Base-by-base conservation (phyloP, 2,329 filamentous ascomycete genomes). In the Aspergillus vadensis region DNA sequence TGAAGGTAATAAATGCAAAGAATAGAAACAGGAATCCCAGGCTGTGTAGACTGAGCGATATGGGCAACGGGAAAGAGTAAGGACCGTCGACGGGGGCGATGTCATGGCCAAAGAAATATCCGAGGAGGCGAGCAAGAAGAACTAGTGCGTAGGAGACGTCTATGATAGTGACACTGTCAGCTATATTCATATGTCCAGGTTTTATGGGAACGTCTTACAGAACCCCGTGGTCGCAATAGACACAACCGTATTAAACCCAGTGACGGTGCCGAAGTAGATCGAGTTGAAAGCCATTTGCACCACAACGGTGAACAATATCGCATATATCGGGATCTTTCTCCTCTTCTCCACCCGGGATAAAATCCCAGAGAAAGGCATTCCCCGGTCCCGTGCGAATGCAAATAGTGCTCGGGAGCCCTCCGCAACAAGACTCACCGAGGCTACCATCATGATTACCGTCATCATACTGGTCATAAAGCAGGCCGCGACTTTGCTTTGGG, bases 111-210 rank as follows among this genome's bases (percentile, higher is more conserved):
- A 72, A 74, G 58, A 81, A 73, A 60, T 79, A 79, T 5, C 79
- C 79, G 27, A 83, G 73, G 21, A 86, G 75, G 49, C 83, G 81
- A 12, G 80, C 79, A 17, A 84, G 69, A 0, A 86, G 75, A 0
- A 83, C 82, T 72, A 85, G 81, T 14, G 83, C 82, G 65, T 86
- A 86, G 0, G 83, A 86, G 1, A 86, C 74, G 65, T 86, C 80
- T 81, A 19, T 6, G 41, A 19, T 21, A 50, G 14, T 44, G 25
- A 19, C 1, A 27, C 19, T 39, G 27, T 12, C 2, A 55, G 17
- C 17, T 10, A 1, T 17, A 27, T 32, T 4, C 15, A 14, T 5
- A 6, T 10, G 1, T 5, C 25, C 6, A 30, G 1, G 2, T 14
- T 5, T 6, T 8, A 6, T 6, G 52, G 7, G 19, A 23, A 23